Conservation (phyloP, 2,329 filamentous ascomycete genomes). For the Nannizzia gypsea region DNA sequence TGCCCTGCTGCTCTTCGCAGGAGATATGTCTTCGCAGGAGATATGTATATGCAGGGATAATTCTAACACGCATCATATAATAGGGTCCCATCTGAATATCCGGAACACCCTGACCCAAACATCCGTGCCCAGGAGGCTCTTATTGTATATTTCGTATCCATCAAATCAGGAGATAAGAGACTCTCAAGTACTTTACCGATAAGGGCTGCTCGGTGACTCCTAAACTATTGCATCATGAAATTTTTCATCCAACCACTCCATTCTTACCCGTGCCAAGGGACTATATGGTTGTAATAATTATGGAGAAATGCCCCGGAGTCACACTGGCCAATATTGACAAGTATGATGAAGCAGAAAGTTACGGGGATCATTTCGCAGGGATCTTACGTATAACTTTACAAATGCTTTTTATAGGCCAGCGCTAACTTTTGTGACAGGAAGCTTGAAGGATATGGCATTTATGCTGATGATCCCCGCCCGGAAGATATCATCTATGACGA, state of each 20-base stretch:
- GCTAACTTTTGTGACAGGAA: not conserved
- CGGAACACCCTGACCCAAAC: not conserved
- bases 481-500: slow-evolving; percentile 7
- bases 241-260: not conserved
- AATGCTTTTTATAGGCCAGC: not conserved
- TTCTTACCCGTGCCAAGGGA: slow-evolving; percentile 6
- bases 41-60: too few relatives aligned
- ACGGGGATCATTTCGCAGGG: slow-evolving; percentile 4
- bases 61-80: not conserved
- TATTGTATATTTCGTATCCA: not conserved
- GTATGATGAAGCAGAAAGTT: slow-evolving; percentile 1
- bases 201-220: not conserved
- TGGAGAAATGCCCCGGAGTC: slow-evolving; percentile 10
- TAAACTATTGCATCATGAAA: not conserved
- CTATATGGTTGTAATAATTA: slow-evolving; percentile 9
- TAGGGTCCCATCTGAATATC: not conserved
- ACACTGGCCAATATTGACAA: not conserved
- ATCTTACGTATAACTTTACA: slow-evolving; percentile 5
- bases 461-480: not conserved
- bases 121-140: not conserved
- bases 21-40: not conserved
- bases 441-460: not conserved
- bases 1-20: not conserved
- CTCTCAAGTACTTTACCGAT: not conserved
- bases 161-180: not conserved